phyloP scores from a whole-genome alignment of 495 filamentous ascomycete species.

The Talaromyces wortmannii region DNA sequence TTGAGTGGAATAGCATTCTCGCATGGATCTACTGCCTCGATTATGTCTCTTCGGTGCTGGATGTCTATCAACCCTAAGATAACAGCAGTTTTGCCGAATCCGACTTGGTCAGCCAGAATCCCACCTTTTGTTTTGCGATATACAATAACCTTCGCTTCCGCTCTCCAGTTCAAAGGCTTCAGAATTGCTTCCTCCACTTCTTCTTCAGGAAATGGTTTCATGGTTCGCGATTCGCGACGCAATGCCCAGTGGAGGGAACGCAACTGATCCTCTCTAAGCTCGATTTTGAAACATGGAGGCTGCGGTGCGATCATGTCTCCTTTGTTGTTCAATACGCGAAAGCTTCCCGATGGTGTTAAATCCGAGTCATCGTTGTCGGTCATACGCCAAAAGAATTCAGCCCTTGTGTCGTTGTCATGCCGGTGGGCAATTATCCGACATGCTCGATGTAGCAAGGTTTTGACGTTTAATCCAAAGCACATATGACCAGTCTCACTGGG shows the following conservation, averaged over 20 bases:
- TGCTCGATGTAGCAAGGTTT: conserved; percentile 51
- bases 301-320: conserved; percentile 23
- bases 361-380: conserved; percentile 20
- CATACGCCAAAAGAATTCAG: conserved; percentile 43
- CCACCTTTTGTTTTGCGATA: conserved; percentile 52
- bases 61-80: conserved; percentile 58
- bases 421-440: conserved; percentile 12
- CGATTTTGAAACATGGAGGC: conserved; percentile 32
- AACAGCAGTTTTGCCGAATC: conserved; percentile 79
- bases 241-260: conserved; percentile 62
- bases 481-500: conserved; percentile 20
- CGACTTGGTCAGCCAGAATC: conserved; percentile 68
- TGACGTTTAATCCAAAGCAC: conserved; percentile 46
- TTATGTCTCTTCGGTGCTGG: conserved; percentile 18
- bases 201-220: conserved; percentile 47
- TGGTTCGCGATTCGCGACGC: conserved; percentile 43
- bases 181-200: conserved; percentile 65
- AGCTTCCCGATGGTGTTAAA: conserved; percentile 28
- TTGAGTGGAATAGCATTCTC: conserved; percentile 41
- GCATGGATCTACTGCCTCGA: not conserved
- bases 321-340: conserved; percentile 32
- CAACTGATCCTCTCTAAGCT: conserved; percentile 48
- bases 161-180: conserved; percentile 51
- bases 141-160: conserved; percentile 44
- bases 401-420: conserved; percentile 2